Evolutionary conservation across 2,329 filamentous ascomycete genomes (phyloP).

Genomic region (Aspergillus novoparasiticus): DNA sequence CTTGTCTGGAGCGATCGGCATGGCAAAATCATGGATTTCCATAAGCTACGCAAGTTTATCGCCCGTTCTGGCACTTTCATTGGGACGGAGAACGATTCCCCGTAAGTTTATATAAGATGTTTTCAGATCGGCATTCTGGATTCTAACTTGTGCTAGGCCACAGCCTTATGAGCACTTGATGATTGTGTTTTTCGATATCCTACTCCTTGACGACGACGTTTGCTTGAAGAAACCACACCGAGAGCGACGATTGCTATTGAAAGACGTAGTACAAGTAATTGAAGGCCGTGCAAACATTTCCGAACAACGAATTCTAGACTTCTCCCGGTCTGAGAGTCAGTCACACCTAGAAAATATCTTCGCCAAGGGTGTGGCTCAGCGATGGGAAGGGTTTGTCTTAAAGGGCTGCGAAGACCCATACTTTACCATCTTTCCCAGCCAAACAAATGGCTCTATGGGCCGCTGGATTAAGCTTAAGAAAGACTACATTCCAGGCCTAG

Average conservation of each 20-base stretch:
- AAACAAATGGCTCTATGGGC: conserved; percentile 31
- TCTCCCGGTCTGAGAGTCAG: conserved; percentile 56
- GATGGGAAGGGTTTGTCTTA: conserved; percentile 77
- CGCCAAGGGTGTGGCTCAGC: conserved; percentile 64
- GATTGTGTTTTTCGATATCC: conserved; percentile 63
- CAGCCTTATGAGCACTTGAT: conserved; percentile 60
- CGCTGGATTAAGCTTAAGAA: conserved; percentile 83
- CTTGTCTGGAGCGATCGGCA: conserved; percentile 73
- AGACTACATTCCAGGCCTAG: conserved; percentile 76
- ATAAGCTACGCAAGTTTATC: conserved; percentile 81
- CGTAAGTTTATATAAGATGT: conserved; percentile 47
- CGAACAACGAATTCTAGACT: conserved; percentile 68
- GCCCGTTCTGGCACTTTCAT: conserved; percentile 70
- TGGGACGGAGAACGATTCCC: conserved; percentile 69
- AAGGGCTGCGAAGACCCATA: conserved; percentile 78
- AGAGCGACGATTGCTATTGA: conserved; percentile 55
- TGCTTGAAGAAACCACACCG: conserved; percentile 51
- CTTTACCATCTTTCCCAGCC: conserved; percentile 57
- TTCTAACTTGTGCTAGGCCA: conserved; percentile 36
- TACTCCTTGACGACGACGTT: conserved; percentile 58
- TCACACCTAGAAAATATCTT: conserved; percentile 65
- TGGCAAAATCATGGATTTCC: conserved; percentile 70
- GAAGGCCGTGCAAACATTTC: conserved; percentile 69
- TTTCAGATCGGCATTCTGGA: not conserved
- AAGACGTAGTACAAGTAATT: conserved; percentile 56